These are phyloP conservation scores for Chlorella sp. DNA, from an alignment of 139 green algal species.

Conservation along the genomic window DNA sequence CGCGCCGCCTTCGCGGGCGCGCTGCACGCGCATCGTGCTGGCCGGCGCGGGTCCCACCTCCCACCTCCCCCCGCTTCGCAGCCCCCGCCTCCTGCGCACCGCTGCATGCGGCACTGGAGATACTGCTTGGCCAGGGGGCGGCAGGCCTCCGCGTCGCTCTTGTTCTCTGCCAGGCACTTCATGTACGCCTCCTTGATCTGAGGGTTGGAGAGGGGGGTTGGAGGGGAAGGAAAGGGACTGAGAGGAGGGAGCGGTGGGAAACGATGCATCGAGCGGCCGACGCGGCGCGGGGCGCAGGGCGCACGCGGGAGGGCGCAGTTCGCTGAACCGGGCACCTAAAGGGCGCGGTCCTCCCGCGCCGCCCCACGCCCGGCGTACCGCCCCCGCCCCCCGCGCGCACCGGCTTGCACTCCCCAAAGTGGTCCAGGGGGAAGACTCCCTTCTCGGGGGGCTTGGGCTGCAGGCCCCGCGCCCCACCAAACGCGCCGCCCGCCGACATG, in stretches of 20 bases:
- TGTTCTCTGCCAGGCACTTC: conserved; percentile 73
- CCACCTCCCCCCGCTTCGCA: too few species aligned
- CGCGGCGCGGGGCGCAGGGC: too few species aligned
- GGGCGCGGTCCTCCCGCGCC: too few species aligned
- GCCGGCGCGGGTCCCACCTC: not conserved
- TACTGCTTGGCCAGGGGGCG: conserved; percentile 76
- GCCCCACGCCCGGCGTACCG: too few species aligned
- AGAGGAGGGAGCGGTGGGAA: not conserved
- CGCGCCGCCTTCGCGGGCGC: not conserved
- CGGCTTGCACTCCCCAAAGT: conserved; percentile 94
- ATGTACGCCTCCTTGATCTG: conserved; percentile 84
- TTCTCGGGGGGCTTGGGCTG: conserved; percentile 88
- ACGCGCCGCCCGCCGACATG: conserved; percentile 41
- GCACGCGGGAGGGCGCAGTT: too few species aligned
- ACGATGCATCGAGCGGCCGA: too few species aligned
- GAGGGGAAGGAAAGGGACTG: not conserved
- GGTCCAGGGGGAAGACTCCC: conserved; percentile 95
- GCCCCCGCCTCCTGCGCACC: conserved; percentile 39
- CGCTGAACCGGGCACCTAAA: too few species aligned
- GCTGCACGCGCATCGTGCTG: not conserved
- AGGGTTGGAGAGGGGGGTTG: not conserved
- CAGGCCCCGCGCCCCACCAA: conserved; percentile 69
- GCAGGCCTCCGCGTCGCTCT: conserved; percentile 64
- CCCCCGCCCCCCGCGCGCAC: too few species aligned
- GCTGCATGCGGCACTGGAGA: conserved; percentile 90